Evolutionary conservation across 2,329 filamentous ascomycete species (phyloP), one percentile per base, ranked within the genome.

Genomic region (Tolypocladium endophyticum): DNA sequence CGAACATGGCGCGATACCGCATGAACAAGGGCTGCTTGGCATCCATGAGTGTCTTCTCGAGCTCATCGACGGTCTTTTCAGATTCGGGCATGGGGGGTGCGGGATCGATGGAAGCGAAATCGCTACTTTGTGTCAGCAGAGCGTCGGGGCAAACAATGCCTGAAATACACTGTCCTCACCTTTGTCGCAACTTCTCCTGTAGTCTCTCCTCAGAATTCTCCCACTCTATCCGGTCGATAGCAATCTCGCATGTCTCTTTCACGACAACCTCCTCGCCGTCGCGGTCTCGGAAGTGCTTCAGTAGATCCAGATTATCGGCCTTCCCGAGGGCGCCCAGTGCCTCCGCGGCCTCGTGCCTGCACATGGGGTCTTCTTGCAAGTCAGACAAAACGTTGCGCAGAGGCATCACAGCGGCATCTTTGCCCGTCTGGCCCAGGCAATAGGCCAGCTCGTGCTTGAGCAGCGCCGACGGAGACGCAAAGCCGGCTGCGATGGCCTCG

Each of bases 361-460:
- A 95, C 92, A 99, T 99, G 43, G 89, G 76, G 77, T 97, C 92
- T 74, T 97, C 91, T n/a, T 84, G 71, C 63, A 86, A 77, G 73
- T 97, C 84, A 65, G 88, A 82, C 60, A 97, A 79, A 18, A 95
- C 90, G 16, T 80, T 75, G 60, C 87, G 83, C 65, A 99, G 79
- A 63, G 86, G 87, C 12, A 87, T 81, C 12, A 92, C 83, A 0
- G 92, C 89, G 54, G 86, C 86, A 57, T 81, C 74, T 70, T 96
- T 91, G 60, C 86, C 86, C 1, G 90, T 93, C 76, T 99, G 94
- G 9, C 94, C 94, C 2, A 99, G 83, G 71, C 94, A 99, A 77
- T 99, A 99, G 33, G 94, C 94, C 56, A 99, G 82, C 73, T 99
- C 94, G 74, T 99, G 94, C 78, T 97, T 97, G 55, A 97, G 80